Evolutionary conservation across 257 asterid species (phyloP), one percentile per base, ranked within the genome.

Genomic region (Solanum appendiculatum): DNA sequence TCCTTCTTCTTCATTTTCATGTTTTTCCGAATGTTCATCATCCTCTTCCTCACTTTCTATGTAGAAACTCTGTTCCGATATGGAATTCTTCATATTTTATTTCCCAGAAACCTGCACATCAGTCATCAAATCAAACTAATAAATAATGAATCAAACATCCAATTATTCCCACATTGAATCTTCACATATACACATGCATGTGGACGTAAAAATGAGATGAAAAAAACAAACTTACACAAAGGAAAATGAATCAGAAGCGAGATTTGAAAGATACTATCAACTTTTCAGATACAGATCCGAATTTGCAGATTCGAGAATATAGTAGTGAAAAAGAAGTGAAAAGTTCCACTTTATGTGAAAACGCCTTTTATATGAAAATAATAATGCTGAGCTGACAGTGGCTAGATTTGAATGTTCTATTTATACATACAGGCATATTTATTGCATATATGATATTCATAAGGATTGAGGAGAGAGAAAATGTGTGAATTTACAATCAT

Each of bases 11-110:
- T 68, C 93, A 77, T 83, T 83, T 27, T 92, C 95, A 44, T 33
- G 91, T 85, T 88, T 91, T 39, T 70, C 91, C 85, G 46, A 64
- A 31, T 77, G 83, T 86, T 48, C 85, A 46, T 88, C 98, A 78
- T 93, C 96, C 48, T 96, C 99, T n/a, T 94, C 99, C 51, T 94
- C 98, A 82, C 98, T 95, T 36, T 97, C 99, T 44, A 96, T 91
- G 93, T 92, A 94, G 87, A 97, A 94, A 87, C 98, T 93, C 91
- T 91, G 95, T 5, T 95, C 98, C 0, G 99, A 97, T 7, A 90
- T 91, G 2, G 96, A 95, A 69, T 93, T 93, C 94, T 94, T 93
- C 99, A 97, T 96, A 23, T 58, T 88, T 87, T 73, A 31, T 16
- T 73, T 84, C 89, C 16, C 90, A 42, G 78, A 87, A 81, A 88